A percentile compares a stretch with the other conserved stretches of the same genome.
Conservation (phyloP, 192 early-diverging fungal genomes). For the Coemansia sp. region DNA sequence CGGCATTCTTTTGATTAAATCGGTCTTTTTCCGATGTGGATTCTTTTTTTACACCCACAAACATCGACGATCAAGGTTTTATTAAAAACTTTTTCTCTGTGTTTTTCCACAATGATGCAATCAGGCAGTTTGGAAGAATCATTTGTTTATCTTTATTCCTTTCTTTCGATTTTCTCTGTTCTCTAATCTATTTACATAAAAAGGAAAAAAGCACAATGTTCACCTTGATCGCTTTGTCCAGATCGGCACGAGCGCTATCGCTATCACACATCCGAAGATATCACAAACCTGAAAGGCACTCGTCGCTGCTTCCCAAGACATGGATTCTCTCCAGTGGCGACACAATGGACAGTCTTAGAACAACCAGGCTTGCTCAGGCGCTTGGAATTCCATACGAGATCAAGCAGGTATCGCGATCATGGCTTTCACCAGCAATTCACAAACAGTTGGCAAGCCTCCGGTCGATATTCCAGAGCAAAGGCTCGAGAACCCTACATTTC, state of each 20-base stretch:
- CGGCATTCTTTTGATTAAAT: constrained; percentile 20
- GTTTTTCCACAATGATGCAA: no score
- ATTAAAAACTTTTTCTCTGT: no score
- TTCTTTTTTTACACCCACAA: not conserved
- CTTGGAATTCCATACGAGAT: constrained; percentile 25
- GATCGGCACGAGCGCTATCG: not conserved
- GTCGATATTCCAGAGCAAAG: constrained; percentile 1
- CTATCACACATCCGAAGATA: not conserved
- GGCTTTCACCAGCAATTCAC: constrained; percentile 4
- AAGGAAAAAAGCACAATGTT: not conserved
- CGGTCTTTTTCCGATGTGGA: not conserved
- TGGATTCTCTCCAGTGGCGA: constrained; percentile 38
- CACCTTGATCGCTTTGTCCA: not conserved
- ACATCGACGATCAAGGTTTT: no score
- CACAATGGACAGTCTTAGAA: constrained; percentile 13
- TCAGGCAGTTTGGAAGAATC: no score
- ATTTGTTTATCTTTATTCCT: constrained; percentile 8
- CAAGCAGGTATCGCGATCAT: constrained; percentile 8
- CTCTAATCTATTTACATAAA: not conserved
- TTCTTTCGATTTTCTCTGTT: not conserved
- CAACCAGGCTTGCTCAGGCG: constrained; percentile 19
- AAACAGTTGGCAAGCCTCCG: constrained; percentile 12
- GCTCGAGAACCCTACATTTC: constrained; percentile 4
- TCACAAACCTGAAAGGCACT: constrained; percentile 32
- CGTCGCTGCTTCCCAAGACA: constrained; percentile 35